Evolutionary conservation across 495 filamentous ascomycete species (phyloP), one percentile per base, ranked within the genome.

Genomic region (Aspergillus sclerotioniger): DNA sequence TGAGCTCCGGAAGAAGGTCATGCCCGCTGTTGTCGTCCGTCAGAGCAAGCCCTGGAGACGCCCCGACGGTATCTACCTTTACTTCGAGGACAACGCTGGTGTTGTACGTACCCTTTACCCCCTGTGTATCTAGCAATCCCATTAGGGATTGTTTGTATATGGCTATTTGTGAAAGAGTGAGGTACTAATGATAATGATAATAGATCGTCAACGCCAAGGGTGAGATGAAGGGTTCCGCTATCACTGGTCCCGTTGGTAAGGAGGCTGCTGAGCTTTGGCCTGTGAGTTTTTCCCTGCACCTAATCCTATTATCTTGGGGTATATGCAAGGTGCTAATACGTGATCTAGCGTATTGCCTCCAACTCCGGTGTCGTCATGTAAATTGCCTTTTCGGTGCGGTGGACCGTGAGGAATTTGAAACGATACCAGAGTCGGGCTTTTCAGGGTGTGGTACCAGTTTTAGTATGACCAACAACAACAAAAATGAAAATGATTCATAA

Each of bases 311-410:
- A 43, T 8, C 53, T 58, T 53, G 55, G 41, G 10, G 9, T 8
- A n/a, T 32, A n/a, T 58, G 33, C 56, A 92, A n/a, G n/a, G n/a
- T n/a, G n/a, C n/a, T n/a, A n/a, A n/a, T n/a, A n/a, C n/a, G 25
- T 25, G 25, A 25, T n/a, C 2, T 25, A 25, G 90, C 94, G 94
- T 96, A 98, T 98, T 79, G 94, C 94, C 74, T 92, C 88, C 85
- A 98, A 98, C 87, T 95, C 94, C 58, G 94, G 94, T 85, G 94
- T 98, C 67, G 94, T 98, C 75, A 98, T 98, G 93, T 98, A 89
- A 96, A 73, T 70, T 71, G 51, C 46, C 46, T 28, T 20, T 49
- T 35, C 32, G 41, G 19, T 15, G 46, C 21, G 44, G 45, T 7
- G 29, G 20, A 32, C 21, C 46, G 43, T 65, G 61, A 46, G 54